Base-by-base conservation (phyloP, 768 basidiomycete species). In the Russula emetica region DNA sequence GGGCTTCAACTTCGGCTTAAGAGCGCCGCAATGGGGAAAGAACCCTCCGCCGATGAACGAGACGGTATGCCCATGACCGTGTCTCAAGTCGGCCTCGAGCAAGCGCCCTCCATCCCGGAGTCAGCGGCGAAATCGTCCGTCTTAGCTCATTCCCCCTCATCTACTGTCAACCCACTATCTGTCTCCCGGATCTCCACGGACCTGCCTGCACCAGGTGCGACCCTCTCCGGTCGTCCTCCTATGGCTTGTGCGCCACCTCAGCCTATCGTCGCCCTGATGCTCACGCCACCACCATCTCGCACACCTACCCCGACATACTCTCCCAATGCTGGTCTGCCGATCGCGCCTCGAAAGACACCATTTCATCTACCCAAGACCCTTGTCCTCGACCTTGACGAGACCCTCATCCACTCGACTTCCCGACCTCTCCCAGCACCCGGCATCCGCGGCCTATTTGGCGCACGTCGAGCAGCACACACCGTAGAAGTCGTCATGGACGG, bases 331-430 rank as follows among this genome's bases (percentile, higher is more conserved):
- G 83, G 85, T 0, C 83, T 86, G 60, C 74, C 77, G n/a, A 72
- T 78, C 26, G 68, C 74, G 20, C 68, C 80, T 14, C 82, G 84
- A 67, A 86, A 82, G 70, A 83, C 87, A 0, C 86, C 88, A 3
- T 88, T 96, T 67, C 88, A 88, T 70, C 79, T 85, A 36, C 94
- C 85, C 30, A 99, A 99, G 79, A 97, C 94, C 0, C 86, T 99
- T 42, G 94, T 99, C 34, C 85, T 99, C 50, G 97, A 99, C 77
- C 80, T 99, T 57, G 97, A 99, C 74, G 97, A 99, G 77, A 99
- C 97, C 0, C 85, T 99, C 54, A 98, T 98, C 62, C 97, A 99
- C 73, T 97, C 95, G 2, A 98, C 97, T 0, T 92, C 94, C 20
- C 82, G 93, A 42, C 88, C 91, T 28, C 79, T 89, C 38, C 73